Percentiles rank a stretch among this genome's conserved stretches.
Conservation (phyloP, 164 flowering plant species). For the Kingdonia uniflora region DNA sequence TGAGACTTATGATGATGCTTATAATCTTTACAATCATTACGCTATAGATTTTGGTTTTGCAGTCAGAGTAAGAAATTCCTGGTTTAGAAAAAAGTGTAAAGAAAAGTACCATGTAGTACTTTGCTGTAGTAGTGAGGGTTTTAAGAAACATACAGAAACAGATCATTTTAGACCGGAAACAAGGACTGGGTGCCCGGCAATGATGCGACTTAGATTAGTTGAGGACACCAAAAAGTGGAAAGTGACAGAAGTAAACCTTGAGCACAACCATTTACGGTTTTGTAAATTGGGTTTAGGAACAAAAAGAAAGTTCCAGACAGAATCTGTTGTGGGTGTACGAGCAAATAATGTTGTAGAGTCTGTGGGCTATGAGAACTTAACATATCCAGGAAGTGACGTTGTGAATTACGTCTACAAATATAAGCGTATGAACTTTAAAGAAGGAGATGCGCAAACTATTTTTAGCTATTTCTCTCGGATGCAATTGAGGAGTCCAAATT, state of each 20-base stretch:
- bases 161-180: background rate
- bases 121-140: constrained; percentile 7
- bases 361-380: constrained; percentile 21
- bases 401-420: constrained; percentile 15
- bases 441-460: constrained; percentile 39
- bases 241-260: constrained; percentile 2
- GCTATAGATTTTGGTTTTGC: constrained; percentile 4
- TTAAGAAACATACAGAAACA: constrained; percentile 5
- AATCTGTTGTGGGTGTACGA: constrained; percentile 37
- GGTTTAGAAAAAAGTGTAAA: constrained; percentile 3
- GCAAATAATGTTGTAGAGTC: constrained; percentile 33
- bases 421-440: constrained; percentile 33
- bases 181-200: constrained; percentile 5
- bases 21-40: constrained; percentile 1
- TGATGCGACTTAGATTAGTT: background rate
- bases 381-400: constrained; percentile 20
- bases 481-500: constrained; percentile 48
- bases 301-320: constrained; percentile 36
- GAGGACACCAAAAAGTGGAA: constrained; percentile 4
- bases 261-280: constrained; percentile 55
- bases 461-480: constrained; percentile 26
- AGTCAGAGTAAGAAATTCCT: constrained; percentile 4
- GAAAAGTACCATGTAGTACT: constrained; percentile 2
- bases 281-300: constrained; percentile 31
- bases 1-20: constrained; percentile 4